Evolutionary conservation across 345 rosid species (phyloP).

Genomic region (Limnanthes douglasii): DNA sequence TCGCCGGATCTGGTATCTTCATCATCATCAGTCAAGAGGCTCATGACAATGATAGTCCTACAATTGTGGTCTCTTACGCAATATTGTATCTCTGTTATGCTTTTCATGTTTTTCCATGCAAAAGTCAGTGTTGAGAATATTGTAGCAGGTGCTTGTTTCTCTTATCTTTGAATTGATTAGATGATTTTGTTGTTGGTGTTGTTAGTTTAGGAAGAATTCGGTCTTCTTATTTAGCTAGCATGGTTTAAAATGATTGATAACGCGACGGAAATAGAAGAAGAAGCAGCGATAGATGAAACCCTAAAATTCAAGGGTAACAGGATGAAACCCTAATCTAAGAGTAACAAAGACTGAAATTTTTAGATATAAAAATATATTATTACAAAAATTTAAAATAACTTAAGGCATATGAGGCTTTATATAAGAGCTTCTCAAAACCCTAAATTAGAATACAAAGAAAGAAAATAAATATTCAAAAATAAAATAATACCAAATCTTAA

Average conservation of each 20-base stretch:
- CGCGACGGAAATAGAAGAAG: too few species aligned
- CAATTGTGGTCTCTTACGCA: slow-evolving; percentile 64
- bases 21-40: slow-evolving; percentile 90
- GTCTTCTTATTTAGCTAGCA: slow-evolving; percentile 81
- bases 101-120: slow-evolving; percentile 73
- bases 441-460: too few species aligned
- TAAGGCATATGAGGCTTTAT: too few species aligned
- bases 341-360: too few species aligned
- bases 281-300: too few species aligned
- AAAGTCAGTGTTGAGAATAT: slow-evolving; percentile 80
- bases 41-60: slow-evolving; percentile 45
- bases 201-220: slow-evolving; percentile 80
- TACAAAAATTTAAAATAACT: too few species aligned
- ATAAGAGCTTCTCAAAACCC: too few species aligned
- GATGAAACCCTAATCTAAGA: too few species aligned
- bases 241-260: slow-evolving; percentile 54
- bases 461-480: too few species aligned
- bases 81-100: slow-evolving; percentile 65
- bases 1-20: slow-evolving; percentile 90
- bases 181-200: slow-evolving; percentile 76
- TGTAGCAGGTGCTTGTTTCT: slow-evolving; percentile 83
- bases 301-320: too few species aligned
- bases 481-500: too few species aligned
- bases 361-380: too few species aligned
- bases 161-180: slow-evolving; percentile 68